Base-by-base conservation (phyloP, 2,329 filamentous ascomycete species). In the Fusarium guadeloupense region DNA sequence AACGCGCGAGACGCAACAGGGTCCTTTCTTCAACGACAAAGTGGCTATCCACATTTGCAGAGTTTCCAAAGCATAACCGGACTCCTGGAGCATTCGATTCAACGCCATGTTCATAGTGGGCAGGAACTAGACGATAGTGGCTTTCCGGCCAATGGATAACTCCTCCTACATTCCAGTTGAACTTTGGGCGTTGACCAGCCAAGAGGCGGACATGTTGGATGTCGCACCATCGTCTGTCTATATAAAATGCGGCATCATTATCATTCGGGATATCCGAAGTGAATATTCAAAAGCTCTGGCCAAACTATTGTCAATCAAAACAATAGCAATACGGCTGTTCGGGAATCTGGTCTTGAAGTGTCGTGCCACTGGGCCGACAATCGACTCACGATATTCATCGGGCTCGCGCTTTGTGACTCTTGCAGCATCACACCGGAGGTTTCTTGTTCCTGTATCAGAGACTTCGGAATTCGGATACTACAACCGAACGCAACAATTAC, bases 21-120 rank as follows among this genome's bases (percentile, higher is more conserved):
- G 88, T 1, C 88, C 88, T 5, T 90, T 90, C 68, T 90, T 89
- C 74, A 81, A 78, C 59, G 83, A 85, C 51, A 63, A 75, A n/a
- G 82, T 84, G 5, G 82, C 83, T 6, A 88, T 90, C 59, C 81
- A 82, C 62, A 83, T 89, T 16, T 77, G 69, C 55, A 72, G 62
- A 53, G 68, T 76, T 16, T 73, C 64, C 6, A 71, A 48, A 46
- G 45, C 52, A 20, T 70, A 45, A 60, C 50, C 55, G 16, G 34
- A 30, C 30, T 20, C 34, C 26, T 46, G 54, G 56, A 28, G 20
- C 34, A 37, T 40, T 33, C 21, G 45, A 19, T 12, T 35, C 9
- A n/a, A 41, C 33, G 20, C 60, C 47, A 64, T 61, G 25, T 40
- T 55, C 16, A 9, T 26, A 16, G 19, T 25, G 30, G 13, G 21